A percentile compares a stretch with the other conserved stretches of the same genome.
These are phyloP conservation scores for Pyricularia grisea DNA, from an alignment of 2,329 filamentous ascomycete species.

Conservation along the genomic window DNA sequence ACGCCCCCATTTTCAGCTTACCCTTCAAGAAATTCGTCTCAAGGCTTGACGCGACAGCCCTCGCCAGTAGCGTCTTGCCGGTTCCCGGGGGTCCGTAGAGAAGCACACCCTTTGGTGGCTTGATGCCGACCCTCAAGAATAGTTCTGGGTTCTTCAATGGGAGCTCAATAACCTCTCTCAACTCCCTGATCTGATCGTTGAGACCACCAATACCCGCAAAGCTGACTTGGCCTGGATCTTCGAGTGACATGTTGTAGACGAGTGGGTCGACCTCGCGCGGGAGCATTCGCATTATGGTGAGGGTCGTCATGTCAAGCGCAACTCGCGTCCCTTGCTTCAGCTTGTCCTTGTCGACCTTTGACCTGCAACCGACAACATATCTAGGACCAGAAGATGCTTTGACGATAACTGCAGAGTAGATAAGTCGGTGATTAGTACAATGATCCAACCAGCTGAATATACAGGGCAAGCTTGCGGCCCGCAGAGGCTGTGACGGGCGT, in stretches of 20 bases:
- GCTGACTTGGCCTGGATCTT: slow-evolving; percentile 95
- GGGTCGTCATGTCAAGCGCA: slow-evolving; percentile 96
- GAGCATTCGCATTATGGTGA: slow-evolving; percentile 99
- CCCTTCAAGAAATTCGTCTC: slow-evolving; percentile 99
- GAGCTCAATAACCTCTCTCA: slow-evolving; percentile 95
- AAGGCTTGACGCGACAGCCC: slow-evolving; percentile 89
- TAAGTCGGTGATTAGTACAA: neutral
- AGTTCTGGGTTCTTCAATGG: slow-evolving; percentile 98
- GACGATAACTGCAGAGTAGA: slow-evolving; percentile 70
- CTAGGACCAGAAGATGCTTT: slow-evolving; percentile 95
- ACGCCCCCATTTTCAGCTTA: slow-evolving; percentile 26
- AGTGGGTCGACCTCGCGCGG: slow-evolving; percentile 96
- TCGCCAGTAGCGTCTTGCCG: slow-evolving; percentile 88
- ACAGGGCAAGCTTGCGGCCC: neutral
- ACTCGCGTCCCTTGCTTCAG: slow-evolving; percentile 97
- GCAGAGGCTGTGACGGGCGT: neutral
- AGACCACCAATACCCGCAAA: slow-evolving; percentile 96
- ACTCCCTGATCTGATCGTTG: slow-evolving; percentile 96
- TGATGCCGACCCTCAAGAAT: slow-evolving; percentile 94
- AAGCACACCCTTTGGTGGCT: slow-evolving; percentile 94
- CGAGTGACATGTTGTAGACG: slow-evolving; percentile 99
- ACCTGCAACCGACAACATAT: slow-evolving; percentile 97
- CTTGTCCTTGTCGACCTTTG: slow-evolving; percentile 95
- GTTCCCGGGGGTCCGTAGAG: slow-evolving; percentile 95
- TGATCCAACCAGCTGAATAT: neutral